Conservation (phyloP, 495 filamentous ascomycete genomes). For the Bacidia gigantensis region DNA sequence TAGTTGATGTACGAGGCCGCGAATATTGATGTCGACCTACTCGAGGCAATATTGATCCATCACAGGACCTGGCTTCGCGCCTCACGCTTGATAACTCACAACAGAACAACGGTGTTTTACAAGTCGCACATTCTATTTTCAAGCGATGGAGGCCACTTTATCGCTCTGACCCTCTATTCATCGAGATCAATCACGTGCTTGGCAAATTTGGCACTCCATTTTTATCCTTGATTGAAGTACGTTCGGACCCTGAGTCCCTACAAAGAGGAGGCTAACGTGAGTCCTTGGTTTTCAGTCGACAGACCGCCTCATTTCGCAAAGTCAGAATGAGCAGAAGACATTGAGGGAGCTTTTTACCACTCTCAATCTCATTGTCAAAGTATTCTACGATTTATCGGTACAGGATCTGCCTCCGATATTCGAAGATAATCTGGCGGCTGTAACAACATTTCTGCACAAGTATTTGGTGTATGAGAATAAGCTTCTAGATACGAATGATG, state of each 20-base stretch:
- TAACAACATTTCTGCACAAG: constrained; percentile 73
- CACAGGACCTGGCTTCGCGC: constrained; percentile 80
- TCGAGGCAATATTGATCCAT: neutral
- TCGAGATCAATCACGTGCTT: constrained; percentile 90
- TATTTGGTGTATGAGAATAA: constrained; percentile 84
- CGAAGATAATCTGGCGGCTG: constrained; percentile 63
- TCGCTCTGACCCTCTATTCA: constrained; percentile 77
- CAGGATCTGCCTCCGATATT: constrained; percentile 93
- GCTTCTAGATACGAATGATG: constrained; percentile 66
- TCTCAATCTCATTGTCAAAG: constrained; percentile 72
- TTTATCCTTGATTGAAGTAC: constrained; percentile 60
- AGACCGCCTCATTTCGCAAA: constrained; percentile 61
- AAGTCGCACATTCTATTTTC: constrained; percentile 97
- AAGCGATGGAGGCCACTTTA: constrained; percentile 89
- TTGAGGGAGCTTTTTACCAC: constrained; percentile 66
- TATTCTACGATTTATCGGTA: constrained; percentile 90
- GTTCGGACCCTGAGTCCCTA: neutral
- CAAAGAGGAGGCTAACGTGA: neutral
- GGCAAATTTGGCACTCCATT: constrained; percentile 68
- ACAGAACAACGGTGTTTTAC: constrained; percentile 83
- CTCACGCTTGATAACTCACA: constrained; percentile 61
- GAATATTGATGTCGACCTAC: neutral
- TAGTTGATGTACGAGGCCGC: constrained; percentile 52
- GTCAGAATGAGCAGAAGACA: constrained; percentile 55
- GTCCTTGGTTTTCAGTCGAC: constrained; percentile 41